phyloP scores from a whole-genome alignment of 1,284 basidiomycete species.

The Naganishia cerealis region DNA sequence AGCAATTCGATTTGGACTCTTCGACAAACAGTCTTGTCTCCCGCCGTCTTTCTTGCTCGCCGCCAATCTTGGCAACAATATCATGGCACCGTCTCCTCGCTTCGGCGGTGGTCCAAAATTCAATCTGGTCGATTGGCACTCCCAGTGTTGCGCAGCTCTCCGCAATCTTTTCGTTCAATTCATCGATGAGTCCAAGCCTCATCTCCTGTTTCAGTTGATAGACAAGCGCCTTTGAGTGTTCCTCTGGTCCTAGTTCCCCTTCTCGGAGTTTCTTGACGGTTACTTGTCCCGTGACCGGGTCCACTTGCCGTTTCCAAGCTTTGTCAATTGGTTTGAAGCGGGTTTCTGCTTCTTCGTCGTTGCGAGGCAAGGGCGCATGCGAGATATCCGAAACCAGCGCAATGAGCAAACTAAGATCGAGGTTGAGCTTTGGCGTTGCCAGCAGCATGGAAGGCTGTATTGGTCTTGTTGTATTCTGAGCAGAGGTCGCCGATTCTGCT shows the following conservation, averaged over 20 bases:
- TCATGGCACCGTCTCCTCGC: constrained; percentile 55
- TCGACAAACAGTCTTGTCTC: constrained; percentile 25
- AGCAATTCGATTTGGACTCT: not conserved
- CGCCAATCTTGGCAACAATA: constrained; percentile 33
- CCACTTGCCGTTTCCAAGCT: constrained; percentile 46
- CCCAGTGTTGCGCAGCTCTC: not conserved
- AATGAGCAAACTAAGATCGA: constrained; percentile 77
- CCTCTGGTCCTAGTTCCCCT: constrained; percentile 49
- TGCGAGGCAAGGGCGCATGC: constrained; percentile 66
- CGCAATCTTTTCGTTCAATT: constrained; percentile 43
- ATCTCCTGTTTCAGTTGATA: constrained; percentile 72
- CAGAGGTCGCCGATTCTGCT: not conserved
- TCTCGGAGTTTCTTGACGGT: constrained; percentile 32
- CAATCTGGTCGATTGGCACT: constrained; percentile 46
- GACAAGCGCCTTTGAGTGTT: constrained; percentile 65
- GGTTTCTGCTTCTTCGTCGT: constrained; percentile 59
- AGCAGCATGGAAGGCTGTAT: constrained; percentile 37
- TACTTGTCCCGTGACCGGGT: constrained; percentile 4
- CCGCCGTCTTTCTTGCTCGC: constrained; percentile 21
- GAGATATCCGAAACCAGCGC: constrained; percentile 79
- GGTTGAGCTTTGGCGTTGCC: constrained; percentile 66
- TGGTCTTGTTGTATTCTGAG: not conserved
- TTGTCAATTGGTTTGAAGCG: constrained; percentile 64
- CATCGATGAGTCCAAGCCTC: constrained; percentile 64
- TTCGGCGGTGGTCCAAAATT: constrained; percentile 76